Base-by-base conservation (phyloP, 768 basidiomycete species). In the Mycena leptocephala region DNA sequence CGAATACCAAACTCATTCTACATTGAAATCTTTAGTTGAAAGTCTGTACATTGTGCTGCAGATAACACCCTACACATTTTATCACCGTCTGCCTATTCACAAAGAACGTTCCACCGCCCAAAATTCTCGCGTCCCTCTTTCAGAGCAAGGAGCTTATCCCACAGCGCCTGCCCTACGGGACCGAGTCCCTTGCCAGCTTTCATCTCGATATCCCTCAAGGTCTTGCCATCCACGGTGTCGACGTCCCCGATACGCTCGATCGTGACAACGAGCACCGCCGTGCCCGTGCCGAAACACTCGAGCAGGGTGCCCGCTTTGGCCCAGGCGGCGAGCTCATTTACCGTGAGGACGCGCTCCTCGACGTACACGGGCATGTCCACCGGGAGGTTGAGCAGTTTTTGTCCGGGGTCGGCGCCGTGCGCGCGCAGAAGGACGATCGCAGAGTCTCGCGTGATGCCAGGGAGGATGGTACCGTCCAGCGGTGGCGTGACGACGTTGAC, bases 381-480 rank as follows among this genome's bases (percentile, higher is more conserved):
- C n/a, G 88, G 61, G 89, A 89, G 78, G 55, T 81, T 78, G 72
- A 76, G 95, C 76, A 93, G 6, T 1, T 46, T 24, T 3, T 1
- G 3, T 5, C 63, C 81, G 80, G 79, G 71, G 88, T 78, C 84
- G 0, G 87, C 83, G 1, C 85, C 88, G 82, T 96, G 95, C 1
- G 85, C 3, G n/a, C n/a, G n/a, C n/a, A 90, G 87, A 67, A 98
- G 92, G 18, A 84, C 80, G 43, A 98, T 88, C 55, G 93, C 91
- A 26, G 95, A 95, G 67, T 91, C 92, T 41, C 97, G 92, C 0
- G 96, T 97, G n/a, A 98, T 90, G 22, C 97, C 96, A 2, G 96
- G 96, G 2, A 98, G 91, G 78, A 98, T 95, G 32, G 95, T 94
- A 32, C 97, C 96, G 80, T 95, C 95, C 76, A 97, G 85, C 11